These are phyloP conservation scores for Populus hybrid DNA, from an alignment of 441 rosid genomes.

Conservation along the genomic window DNA sequence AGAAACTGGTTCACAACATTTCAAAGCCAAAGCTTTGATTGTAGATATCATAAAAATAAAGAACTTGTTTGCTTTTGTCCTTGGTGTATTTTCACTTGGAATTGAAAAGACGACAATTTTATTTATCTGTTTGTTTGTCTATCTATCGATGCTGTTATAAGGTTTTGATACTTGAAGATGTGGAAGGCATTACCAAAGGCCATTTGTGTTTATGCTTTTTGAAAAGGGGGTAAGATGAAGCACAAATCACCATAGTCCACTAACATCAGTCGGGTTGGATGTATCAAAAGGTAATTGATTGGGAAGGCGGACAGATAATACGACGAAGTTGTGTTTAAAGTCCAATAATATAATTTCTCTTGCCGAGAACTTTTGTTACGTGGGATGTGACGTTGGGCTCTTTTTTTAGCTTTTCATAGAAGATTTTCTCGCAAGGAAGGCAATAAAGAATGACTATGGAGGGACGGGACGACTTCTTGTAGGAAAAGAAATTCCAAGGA, in stretches of 20 bases:
- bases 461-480: background rate
- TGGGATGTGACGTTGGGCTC: background rate
- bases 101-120: background rate
- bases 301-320: background rate
- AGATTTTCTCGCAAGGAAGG: background rate
- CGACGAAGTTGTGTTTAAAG: background rate
- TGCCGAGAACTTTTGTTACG: background rate
- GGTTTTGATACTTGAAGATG: background rate
- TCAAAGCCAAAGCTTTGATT: background rate
- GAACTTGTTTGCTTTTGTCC: background rate
- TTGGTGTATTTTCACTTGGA: background rate
- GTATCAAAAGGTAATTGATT: background rate
- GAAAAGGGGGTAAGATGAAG: background rate
- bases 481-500: background rate
- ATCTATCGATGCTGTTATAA: background rate
- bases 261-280: background rate
- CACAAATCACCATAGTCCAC: background rate
- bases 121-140: too few relatives aligned
- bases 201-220: background rate
- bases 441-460: background rate
- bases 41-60: background rate
- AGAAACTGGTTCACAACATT: background rate
- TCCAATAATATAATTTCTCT: background rate
- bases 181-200: background rate
- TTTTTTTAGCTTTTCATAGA: background rate